phyloP scores from a whole-genome alignment of 148 eudicot species.

The Rheum nobile region DNA sequence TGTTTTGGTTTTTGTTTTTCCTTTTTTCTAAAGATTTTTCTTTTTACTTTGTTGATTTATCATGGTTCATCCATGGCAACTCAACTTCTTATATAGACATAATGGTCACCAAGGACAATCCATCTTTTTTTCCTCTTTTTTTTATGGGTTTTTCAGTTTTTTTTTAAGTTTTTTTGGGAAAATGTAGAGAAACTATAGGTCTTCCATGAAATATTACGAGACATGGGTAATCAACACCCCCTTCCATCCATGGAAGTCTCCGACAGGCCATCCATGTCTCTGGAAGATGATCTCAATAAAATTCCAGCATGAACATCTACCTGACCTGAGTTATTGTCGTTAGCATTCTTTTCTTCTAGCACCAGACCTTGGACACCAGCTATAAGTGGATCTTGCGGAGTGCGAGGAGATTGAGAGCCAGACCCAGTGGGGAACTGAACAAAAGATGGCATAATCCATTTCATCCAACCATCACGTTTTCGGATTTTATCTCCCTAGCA shows the following conservation, averaged over 20 bases:
- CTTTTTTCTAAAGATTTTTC: too few relatives aligned
- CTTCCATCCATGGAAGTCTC: constrained; percentile 13
- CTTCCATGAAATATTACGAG: neutral
- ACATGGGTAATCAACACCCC: constrained; percentile 17
- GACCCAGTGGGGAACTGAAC: constrained; percentile 17
- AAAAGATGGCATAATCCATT: constrained; percentile 56
- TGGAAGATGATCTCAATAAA: constrained; percentile 25
- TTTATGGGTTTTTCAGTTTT: neutral
- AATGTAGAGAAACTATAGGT: neutral
- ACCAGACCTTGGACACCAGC: constrained; percentile 28
- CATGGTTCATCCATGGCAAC: neutral
- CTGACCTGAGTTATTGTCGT: neutral
- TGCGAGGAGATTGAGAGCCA: constrained; percentile 23
- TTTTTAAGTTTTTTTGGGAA: too few relatives aligned
- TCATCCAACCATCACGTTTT: constrained; percentile 48
- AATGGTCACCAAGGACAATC: neutral
- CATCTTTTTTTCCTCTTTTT: neutral
- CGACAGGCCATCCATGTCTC: constrained; percentile 18
- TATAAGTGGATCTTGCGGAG: constrained; percentile 9
- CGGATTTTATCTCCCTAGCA: constrained; percentile 59
- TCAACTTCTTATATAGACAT: constrained; percentile 2
- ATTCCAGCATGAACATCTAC: constrained; percentile 14
- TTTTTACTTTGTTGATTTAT: neutral
- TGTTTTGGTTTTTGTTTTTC: neutral
- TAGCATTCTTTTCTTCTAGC: constrained; percentile 26